A percentile compares a stretch with the other conserved stretches of the same genome.
Conservation (phyloP, 257 asterid species). For the Lavandula angustifolia region DNA sequence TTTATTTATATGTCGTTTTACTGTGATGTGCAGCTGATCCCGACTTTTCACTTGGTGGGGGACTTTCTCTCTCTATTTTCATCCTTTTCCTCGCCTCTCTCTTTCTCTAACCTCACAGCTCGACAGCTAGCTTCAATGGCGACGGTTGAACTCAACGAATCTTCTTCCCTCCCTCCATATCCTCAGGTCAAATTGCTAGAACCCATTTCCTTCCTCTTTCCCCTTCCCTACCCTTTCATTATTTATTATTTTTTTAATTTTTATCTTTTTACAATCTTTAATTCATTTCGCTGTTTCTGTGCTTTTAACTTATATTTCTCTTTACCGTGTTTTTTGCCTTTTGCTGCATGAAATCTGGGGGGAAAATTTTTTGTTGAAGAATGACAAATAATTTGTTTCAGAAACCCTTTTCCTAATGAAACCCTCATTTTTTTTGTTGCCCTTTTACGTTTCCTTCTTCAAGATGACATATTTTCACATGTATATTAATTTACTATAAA, state of each 20-base stretch:
- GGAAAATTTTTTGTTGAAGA: neutral
- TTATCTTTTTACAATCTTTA: neutral
- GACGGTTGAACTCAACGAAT: constrained; percentile 51
- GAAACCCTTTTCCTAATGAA: constrained; percentile 31
- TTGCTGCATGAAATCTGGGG: constrained; percentile 15
- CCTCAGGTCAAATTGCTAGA: constrained; percentile 55
- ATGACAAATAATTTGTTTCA: constrained; percentile 21
- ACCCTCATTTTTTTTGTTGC: constrained; percentile 31
- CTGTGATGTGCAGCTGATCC: constrained; percentile 31
- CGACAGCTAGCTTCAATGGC: constrained; percentile 57
- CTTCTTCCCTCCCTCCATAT: constrained; percentile 64
- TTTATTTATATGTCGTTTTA: neutral
- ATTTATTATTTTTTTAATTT: too few species aligned
- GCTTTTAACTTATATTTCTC: constrained; percentile 3
- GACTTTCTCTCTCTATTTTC: constrained; percentile 27
- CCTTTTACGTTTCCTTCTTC: neutral
- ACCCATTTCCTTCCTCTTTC: neutral
- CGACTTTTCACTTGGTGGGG: constrained; percentile 30
- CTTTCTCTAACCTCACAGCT: constrained; percentile 36
- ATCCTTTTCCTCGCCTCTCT: constrained; percentile 21
- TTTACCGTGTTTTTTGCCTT: neutral
- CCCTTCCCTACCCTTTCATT: neutral
- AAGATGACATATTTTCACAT: neutral
- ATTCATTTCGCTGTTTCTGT: constrained; percentile 10
- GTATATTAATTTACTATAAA: neutral